Evolutionary conservation across 306 rosid genomes (phyloP).

Genomic region (Senna siamea): DNA sequence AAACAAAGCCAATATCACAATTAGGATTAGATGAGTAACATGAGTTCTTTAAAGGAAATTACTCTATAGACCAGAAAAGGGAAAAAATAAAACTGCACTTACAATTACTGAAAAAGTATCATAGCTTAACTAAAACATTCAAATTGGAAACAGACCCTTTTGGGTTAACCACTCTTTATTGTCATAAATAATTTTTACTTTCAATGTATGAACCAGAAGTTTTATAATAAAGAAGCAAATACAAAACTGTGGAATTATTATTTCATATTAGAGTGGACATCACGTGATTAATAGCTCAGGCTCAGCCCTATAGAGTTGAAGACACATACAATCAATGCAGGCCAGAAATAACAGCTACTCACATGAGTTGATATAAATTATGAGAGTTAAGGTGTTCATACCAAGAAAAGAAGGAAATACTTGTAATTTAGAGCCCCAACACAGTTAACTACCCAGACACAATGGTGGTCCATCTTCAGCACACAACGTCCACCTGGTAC

Average conservation of each 20-base stretch:
- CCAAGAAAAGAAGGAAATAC: conserved; percentile 94
- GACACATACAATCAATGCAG: conserved; percentile 24
- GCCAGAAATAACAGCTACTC: conserved; percentile 16
- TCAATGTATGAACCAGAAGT: background rate
- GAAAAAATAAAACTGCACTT: conserved; percentile 25
- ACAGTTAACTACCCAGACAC: conserved; percentile 99
- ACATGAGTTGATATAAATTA: conserved; percentile 5
- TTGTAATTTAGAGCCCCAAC: conserved; percentile 96
- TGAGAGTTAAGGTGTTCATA: conserved; percentile 44
- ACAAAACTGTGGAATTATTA: background rate
- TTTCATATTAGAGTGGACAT: background rate
- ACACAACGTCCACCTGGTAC: conserved; percentile 94
- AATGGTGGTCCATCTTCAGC: conserved; percentile 99
- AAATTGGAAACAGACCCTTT: background rate
- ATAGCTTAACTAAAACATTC: background rate
- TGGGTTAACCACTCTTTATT: conserved; percentile 1
- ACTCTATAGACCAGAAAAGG: conserved; percentile 10
- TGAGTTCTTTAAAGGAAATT: background rate
- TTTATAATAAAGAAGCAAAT: background rate
- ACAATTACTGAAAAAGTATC: background rate
- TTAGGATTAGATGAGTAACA: background rate
- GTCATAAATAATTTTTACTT: conserved; percentile 30
- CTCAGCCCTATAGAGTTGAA: conserved; percentile 5
- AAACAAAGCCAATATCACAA: conserved; percentile 12
- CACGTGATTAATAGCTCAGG: conserved; percentile 18